Base-by-base conservation (phyloP, 345 rosid species). In the Mangifera indica region DNA sequence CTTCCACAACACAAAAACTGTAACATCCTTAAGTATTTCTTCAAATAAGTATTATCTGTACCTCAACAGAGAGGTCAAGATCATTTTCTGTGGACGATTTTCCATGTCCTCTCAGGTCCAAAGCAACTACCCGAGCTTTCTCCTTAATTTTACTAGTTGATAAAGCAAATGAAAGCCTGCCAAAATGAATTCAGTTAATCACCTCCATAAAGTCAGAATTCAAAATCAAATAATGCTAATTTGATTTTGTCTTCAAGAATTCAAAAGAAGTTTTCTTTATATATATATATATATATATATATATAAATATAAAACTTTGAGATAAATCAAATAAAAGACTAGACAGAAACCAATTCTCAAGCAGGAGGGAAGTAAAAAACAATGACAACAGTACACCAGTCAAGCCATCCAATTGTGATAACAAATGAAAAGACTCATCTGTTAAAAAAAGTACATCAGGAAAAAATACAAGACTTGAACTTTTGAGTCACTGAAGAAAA, bases 61-160 rank as follows among this genome's bases (percentile, higher is more conserved):
- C 99, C 97, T 92, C 91, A 44, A 95, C 82, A n/a, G 98, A 95
- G 66, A 95, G 87, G 45, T 88, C 93, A 69, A 90, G 72, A 74
- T 95, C 99, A 76, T 90, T 84, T 74, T 88, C 96, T 17, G 97
- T 70, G 76, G 76, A 81, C 34, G 98, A 89, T 72, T 88, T 91
- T 46, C 98, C 99, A 34, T 95, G 99, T 59, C 99, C 99, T 82
- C 99, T 88, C 84, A 92, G 61, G 86, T 95, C 99, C 88, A 95
- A 79, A 15, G 96, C 91, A 81, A 91, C 94, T 32, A 95, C 84
- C 12, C 90, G 85, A 32, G 91, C 97, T 78, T 87, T 89, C 90
- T 91, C 97, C 89, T 95, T 95, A 66, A 95, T 87, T 82, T 75
- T 83, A 80, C 87, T 79, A 10, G 98, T 87, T 48, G 94, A 84